Conservation (phyloP, 495 filamentous ascomycete genomes). For the Bombardia bombarda region DNA sequence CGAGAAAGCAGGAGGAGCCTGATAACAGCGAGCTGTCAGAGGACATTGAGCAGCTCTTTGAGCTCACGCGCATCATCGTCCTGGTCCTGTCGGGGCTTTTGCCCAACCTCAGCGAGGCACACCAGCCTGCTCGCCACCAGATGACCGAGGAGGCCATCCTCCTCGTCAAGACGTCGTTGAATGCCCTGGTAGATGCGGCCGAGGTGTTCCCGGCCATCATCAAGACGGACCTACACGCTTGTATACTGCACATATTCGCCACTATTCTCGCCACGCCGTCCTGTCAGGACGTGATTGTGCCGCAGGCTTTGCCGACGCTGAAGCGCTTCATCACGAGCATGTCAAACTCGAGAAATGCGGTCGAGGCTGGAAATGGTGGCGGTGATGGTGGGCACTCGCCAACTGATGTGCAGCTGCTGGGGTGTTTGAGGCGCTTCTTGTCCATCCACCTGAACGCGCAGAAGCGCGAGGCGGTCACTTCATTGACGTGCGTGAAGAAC, state of each 20-base stretch:
- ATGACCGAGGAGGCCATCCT: slow-evolving; percentile 75
- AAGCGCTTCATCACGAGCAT: slow-evolving; percentile 80
- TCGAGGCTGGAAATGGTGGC: slow-evolving; percentile 6
- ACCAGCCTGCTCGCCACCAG: slow-evolving; percentile 59
- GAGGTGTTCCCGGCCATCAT: slow-evolving; percentile 95
- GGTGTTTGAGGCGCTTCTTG: slow-evolving; percentile 70
- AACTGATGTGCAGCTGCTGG: slow-evolving; percentile 48
- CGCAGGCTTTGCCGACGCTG: slow-evolving; percentile 84
- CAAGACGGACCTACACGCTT: slow-evolving; percentile 91
- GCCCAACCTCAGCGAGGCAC: slow-evolving; percentile 75
- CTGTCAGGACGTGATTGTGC: slow-evolving; percentile 82
- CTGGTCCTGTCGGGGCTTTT: slow-evolving; percentile 80
- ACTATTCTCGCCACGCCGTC: slow-evolving; percentile 81
- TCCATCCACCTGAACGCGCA: slow-evolving; percentile 76
- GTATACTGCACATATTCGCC: slow-evolving; percentile 92
- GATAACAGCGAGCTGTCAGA: slow-evolving; percentile 75
- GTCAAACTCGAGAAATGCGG: slow-evolving; percentile 33
- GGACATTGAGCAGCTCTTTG: slow-evolving; percentile 97
- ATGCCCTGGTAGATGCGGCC: slow-evolving; percentile 85
- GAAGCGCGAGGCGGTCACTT: slow-evolving; percentile 70
- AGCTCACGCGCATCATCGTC: slow-evolving; percentile 90
- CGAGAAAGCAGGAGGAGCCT: slow-evolving; percentile 56
- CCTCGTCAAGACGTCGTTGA: slow-evolving; percentile 70
- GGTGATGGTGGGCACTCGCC: slow-evolving; percentile 28
- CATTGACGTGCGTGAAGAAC: slow-evolving; percentile 86